Evolutionary conservation across 2,329 filamentous ascomycete species (phyloP).

Genomic region (Lasiodiplodia sp.): DNA sequence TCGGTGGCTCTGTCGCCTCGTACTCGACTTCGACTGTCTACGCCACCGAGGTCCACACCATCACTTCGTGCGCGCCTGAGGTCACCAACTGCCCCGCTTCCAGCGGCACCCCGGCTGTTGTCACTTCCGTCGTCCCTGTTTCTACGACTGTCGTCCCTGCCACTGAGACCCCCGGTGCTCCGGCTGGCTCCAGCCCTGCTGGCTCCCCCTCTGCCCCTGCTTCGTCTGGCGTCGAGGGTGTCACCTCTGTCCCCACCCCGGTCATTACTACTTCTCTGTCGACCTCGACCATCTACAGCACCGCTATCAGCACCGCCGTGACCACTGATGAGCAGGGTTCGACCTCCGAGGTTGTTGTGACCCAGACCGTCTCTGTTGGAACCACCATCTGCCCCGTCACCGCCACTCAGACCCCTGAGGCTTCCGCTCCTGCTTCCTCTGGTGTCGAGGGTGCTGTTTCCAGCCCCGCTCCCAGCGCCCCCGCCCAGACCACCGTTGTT

Average conservation of each 20-base stretch:
- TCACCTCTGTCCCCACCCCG: background rate
- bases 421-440: constrained; percentile 1
- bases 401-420: constrained; percentile 9
- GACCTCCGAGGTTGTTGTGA: constrained; percentile 29
- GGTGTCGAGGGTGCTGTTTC: constrained; percentile 4
- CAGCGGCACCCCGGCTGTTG: constrained; percentile 30
- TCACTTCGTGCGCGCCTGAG: constrained; percentile 22
- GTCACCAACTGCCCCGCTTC: constrained; percentile 34
- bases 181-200: constrained; percentile 22
- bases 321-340: constrained; percentile 15
- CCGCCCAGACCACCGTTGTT: constrained; percentile 21
- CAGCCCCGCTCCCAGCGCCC: constrained; percentile 1
- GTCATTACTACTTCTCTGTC: constrained; percentile 47
- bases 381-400: constrained; percentile 25
- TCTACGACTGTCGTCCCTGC: constrained; percentile 24
- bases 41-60: constrained; percentile 22
- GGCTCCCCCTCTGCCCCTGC: background rate
- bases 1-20: constrained; percentile 12
- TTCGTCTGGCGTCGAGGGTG: constrained; percentile 2
- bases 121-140: constrained; percentile 17
- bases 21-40: constrained; percentile 28
- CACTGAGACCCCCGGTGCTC: constrained; percentile 24
- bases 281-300: constrained; percentile 36
- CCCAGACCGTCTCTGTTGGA: constrained; percentile 51
- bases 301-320: constrained; percentile 1